Base-by-base conservation (phyloP, 768 basidiomycete species). In the Hericium coralloides region DNA sequence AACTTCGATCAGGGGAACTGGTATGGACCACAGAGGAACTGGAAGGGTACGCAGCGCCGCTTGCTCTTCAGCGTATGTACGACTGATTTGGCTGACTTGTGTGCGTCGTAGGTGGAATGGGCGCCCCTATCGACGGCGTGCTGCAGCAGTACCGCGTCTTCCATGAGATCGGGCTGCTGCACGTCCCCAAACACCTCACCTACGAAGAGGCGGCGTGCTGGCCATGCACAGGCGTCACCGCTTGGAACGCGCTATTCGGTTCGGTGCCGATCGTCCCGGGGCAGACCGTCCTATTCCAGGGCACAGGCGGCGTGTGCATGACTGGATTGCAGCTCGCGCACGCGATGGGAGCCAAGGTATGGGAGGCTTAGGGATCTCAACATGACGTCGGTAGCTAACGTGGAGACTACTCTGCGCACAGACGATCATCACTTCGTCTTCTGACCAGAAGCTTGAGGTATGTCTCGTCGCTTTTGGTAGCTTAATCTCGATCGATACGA, bases 401-500 rank as follows among this genome's bases (percentile, higher is more conserved):
- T 31, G 31, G 7, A 5, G 31, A 31, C 31, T 31, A 8, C 10
- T 31, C 2, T 31, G 31, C 10, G 31, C 31, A 31, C 45, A 55
- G 55, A 77, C 69, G 1, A 83, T 85, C 57, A 84, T 89, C 60
- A 87, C 85, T 0, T 86, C 84, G 0, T 85, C 83, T 0, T 82
- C 82, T 0, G 82, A 86, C 61, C 74, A 76, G 49, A 89, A 88
- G 62, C 72, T 85, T 15, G 72, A 77, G 22, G 53, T 54, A 31
- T 9, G 20, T 14, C 18, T 12, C 26, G 22, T 54, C n/a, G 22
- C 26, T 7, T 26, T 25, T 9, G 8, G 12, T 26, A 26, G 25
- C 37, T 20, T 17, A 9, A 37, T 43, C 4, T 14, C 20, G 18
- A 8, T 25, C 15, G 22, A 41, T 12, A 31, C 31, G 31, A 31